These are phyloP conservation scores for Eurotiales sp. DNA, from an alignment of 2,329 filamentous ascomycete species.

Conservation along the genomic window DNA sequence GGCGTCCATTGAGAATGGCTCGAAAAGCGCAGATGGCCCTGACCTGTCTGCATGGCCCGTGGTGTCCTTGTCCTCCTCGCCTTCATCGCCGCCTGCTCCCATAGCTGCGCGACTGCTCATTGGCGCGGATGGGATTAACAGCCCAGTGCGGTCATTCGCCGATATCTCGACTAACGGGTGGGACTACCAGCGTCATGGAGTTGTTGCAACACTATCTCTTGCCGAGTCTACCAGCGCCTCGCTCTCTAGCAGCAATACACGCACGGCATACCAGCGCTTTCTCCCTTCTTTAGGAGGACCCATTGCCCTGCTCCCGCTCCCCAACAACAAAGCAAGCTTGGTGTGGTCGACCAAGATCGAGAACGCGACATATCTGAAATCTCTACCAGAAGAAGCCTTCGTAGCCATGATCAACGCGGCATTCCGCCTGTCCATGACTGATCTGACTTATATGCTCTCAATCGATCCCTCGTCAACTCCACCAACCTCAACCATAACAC, in stretches of 20 bases:
- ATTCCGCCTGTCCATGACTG: slow-evolving; percentile 74
- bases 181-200: slow-evolving; percentile 87
- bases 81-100: slow-evolving; percentile 39
- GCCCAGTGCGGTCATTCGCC: slow-evolving; percentile 84
- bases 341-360: slow-evolving; percentile 92
- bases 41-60: slow-evolving; percentile 88
- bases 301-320: slow-evolving; percentile 84
- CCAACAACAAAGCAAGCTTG: slow-evolving; percentile 74
- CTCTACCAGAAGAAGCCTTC: slow-evolving; percentile 68
- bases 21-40: slow-evolving; percentile 60
- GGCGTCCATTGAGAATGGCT: slow-evolving; percentile 72
- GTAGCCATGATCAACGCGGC: slow-evolving; percentile 87
- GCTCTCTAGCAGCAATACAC: slow-evolving; percentile 38
- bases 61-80: slow-evolving; percentile 63
- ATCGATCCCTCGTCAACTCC: slow-evolving; percentile 39
- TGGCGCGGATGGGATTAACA: slow-evolving; percentile 92
- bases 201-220: slow-evolving; percentile 83
- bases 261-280: slow-evolving; percentile 92
- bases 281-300: slow-evolving; percentile 75
- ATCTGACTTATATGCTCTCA: slow-evolving; percentile 78
- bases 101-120: slow-evolving; percentile 81
- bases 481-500: slow-evolving; percentile 25
- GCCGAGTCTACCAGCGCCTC: slow-evolving; percentile 40
- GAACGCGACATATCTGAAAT: slow-evolving; percentile 75
- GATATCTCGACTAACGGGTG: slow-evolving; percentile 82